phyloP scores from a whole-genome alignment of 192 early-diverging fungal genomes.

The Obelidium mucronatum region DNA sequence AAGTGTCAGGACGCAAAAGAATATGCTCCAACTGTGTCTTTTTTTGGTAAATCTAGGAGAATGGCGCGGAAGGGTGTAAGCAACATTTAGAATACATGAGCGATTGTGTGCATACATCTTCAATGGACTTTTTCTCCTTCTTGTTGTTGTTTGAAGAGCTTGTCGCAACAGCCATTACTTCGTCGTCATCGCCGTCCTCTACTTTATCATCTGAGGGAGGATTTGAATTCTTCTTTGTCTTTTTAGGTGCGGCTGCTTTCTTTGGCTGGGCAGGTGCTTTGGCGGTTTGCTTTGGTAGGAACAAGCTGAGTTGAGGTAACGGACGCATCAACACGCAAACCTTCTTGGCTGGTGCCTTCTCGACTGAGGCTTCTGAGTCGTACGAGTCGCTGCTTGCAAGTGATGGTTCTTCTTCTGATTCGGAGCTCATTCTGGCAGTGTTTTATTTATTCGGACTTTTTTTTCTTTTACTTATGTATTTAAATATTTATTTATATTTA shows the following conservation, averaged over 20 bases:
- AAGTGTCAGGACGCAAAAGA: conserved; percentile 92
- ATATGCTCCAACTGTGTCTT: conserved; percentile 97
- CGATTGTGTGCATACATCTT: conserved; percentile 28
- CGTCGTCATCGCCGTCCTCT: not conserved
- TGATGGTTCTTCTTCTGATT: too few relatives aligned
- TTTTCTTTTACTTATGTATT: too few relatives aligned
- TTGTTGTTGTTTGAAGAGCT: not conserved
- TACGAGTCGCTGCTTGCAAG: too few relatives aligned
- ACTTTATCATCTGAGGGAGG: not conserved
- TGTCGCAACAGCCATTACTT: not conserved
- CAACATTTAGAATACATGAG: too few relatives aligned
- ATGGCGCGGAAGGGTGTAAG: not conserved
- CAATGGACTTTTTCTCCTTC: conserved; percentile 26
- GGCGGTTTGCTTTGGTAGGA: not conserved
- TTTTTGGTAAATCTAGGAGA: conserved; percentile 87
- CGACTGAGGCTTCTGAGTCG: too few relatives aligned
- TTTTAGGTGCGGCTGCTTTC: not conserved
- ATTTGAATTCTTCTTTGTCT: not conserved
- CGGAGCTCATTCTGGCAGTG: too few relatives aligned
- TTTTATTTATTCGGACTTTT: too few relatives aligned
- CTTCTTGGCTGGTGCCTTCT: too few relatives aligned
- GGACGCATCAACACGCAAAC: too few relatives aligned
- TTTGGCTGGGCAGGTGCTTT: not conserved
- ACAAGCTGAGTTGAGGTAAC: too few relatives aligned
- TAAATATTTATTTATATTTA: too few relatives aligned